Evolutionary conservation across 805 yeast genomes (phyloP).

Genomic region (Deakozyma indianensis): DNA sequence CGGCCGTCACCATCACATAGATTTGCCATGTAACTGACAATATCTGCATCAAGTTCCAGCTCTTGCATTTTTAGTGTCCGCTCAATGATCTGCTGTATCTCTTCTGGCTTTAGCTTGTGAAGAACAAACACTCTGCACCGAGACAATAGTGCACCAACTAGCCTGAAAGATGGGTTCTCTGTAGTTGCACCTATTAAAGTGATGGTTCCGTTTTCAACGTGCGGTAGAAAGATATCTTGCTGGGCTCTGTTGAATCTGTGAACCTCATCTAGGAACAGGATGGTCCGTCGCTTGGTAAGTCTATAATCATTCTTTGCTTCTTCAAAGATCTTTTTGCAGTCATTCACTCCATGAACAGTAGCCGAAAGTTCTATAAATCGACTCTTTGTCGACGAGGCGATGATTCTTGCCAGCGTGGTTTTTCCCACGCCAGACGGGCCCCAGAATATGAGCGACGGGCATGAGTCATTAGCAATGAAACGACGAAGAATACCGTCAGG

Average conservation of each 20-base stretch:
- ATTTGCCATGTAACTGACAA: conserved; percentile 53
- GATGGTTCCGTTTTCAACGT: conserved; percentile 71
- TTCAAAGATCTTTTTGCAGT: conserved; percentile 48
- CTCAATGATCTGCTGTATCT: conserved; percentile 37
- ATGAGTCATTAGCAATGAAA: conserved; percentile 34
- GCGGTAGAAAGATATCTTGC: conserved; percentile 76
- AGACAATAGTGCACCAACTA: conserved; percentile 70
- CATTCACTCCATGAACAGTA: conserved; percentile 53
- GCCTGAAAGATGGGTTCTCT: conserved; percentile 77
- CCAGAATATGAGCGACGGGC: conserved; percentile 79
- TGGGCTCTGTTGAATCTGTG: conserved; percentile 78
- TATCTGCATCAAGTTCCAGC: conserved; percentile 41
- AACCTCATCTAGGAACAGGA: conserved; percentile 82
- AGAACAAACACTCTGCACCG: conserved; percentile 72
- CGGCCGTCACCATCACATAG: conserved; percentile 84
- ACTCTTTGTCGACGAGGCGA: conserved; percentile 38
- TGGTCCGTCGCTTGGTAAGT: conserved; percentile 39
- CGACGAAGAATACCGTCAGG: conserved; percentile 47
- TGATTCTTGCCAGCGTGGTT: conserved; percentile 68
- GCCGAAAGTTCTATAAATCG: conserved; percentile 76
- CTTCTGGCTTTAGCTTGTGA: conserved; percentile 33
- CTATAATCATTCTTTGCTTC: conserved; percentile 31
- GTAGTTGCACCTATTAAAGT: conserved; percentile 93
- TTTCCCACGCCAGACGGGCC: conserved; percentile 95
- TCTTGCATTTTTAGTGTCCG: conserved; percentile 51